phyloP scores from a whole-genome alignment of 169 alveolate genomes.

The Eimeria falciformis region DNA sequence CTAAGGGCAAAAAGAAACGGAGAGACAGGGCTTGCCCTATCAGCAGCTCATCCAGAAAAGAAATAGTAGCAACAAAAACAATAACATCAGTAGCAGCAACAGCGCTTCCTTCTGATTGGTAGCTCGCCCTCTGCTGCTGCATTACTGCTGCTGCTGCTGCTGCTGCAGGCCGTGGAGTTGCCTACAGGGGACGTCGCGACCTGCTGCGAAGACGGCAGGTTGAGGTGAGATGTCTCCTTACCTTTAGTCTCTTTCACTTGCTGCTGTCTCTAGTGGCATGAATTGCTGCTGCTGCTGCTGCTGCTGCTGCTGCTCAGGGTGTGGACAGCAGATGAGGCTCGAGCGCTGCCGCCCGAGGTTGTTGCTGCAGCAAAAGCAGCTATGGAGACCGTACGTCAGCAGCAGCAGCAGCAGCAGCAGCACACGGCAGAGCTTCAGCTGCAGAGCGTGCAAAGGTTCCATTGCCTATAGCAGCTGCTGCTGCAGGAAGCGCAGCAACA shows the following conservation, averaged over 20 bases:
- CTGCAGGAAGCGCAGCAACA: not conserved
- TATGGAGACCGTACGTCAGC: constrained; percentile 8
- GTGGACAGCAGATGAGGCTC: constrained; percentile 59
- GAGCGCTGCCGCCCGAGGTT: constrained; percentile 54
- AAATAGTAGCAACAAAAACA: no score
- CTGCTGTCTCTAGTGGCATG: no score
- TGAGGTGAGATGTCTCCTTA: not conserved
- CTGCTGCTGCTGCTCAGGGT: constrained; percentile 22
- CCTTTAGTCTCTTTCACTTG: not conserved
- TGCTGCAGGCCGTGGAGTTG: constrained; percentile 33
- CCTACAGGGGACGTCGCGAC: constrained; percentile 37
- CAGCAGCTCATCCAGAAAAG: no score
- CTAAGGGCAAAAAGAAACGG: no score
- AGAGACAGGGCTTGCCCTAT: no score
- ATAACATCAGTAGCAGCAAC: no score
- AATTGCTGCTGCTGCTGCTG: constrained; percentile 51
- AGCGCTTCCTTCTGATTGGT: no score
- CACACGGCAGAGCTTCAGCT: constrained; percentile 36
- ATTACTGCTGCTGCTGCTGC: constrained; percentile 38
- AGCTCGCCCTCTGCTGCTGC: constrained; percentile 10
- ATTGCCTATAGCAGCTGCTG: not conserved
- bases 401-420: constrained; percentile 44
- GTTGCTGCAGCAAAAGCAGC: constrained; percentile 34
- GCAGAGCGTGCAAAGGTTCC: constrained; percentile 14
- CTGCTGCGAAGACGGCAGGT: constrained; percentile 1